Evolutionary conservation across 2,329 filamentous ascomycete genomes (phyloP).

Genomic region (Alternaria longipes): DNA sequence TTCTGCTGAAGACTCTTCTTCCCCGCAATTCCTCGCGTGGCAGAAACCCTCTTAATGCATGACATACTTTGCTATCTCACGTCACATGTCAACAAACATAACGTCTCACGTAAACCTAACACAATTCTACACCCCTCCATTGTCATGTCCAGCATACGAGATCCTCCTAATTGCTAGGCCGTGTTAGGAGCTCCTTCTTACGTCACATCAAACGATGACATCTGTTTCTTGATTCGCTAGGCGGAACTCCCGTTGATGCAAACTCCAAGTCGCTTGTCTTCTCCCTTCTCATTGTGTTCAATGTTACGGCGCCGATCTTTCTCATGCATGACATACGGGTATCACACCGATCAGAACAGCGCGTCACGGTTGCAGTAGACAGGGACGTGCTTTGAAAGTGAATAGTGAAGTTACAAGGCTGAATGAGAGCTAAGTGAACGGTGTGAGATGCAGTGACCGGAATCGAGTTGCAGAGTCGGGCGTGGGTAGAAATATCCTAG

Average conservation of each 20-base stretch:
- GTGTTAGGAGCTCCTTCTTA: neutral
- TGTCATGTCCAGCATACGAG: neutral
- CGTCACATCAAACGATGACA: neutral
- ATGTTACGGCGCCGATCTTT: neutral
- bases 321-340: neutral
- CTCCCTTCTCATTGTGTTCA: neutral
- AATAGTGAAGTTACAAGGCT: neutral
- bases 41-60: neutral
- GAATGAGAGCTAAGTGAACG: neutral
- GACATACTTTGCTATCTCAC: neutral
- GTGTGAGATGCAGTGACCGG: constrained; percentile 1
- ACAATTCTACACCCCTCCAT: neutral
- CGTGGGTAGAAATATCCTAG: neutral
- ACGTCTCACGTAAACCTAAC: neutral
- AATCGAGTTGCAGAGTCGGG: neutral
- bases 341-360: constrained; percentile 3
- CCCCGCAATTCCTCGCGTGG: constrained; percentile 9
- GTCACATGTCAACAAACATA: neutral
- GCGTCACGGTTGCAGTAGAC: neutral
- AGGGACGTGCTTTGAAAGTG: neutral
- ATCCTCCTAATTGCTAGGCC: neutral
- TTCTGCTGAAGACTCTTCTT: neutral
- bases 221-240: neutral
- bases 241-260: neutral
- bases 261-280: neutral